Evolutionary conservation across 75 land plant genomes (phyloP).

Genomic region (Sequoia sempervirens): DNA sequence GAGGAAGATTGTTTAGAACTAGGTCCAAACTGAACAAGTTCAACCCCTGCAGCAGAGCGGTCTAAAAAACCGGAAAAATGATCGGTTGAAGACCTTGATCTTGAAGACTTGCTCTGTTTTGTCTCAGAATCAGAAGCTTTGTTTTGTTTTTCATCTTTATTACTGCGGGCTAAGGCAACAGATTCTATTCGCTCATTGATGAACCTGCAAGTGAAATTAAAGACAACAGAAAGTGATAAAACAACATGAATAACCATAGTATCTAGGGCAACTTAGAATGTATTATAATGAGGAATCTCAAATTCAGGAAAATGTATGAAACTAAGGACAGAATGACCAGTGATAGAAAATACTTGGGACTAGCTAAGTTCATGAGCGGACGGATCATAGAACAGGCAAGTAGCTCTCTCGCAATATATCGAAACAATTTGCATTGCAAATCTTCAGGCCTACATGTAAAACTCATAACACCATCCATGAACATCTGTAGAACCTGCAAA

Average conservation of each 20-base stretch:
- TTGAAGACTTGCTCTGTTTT: conserved; percentile 17
- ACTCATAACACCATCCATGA: conserved; percentile 76
- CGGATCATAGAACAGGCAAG: conserved; percentile 94
- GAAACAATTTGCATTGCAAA: conserved; percentile 66
- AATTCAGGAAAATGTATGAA: background rate
- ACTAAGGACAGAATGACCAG: background rate
- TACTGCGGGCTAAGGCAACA: conserved; percentile 23
- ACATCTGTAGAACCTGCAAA: conserved; percentile 79
- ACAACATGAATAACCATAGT: background rate
- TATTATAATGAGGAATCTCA: background rate
- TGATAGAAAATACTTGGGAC: conserved; percentile 55
- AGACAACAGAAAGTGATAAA: background rate
- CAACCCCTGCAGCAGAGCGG: conserved; percentile 53
- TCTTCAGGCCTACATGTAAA: conserved; percentile 73
- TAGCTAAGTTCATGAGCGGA: conserved; percentile 82
- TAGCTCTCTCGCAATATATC: conserved; percentile 70
- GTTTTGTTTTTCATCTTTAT: conserved; percentile 28
- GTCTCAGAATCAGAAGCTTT: conserved; percentile 14
- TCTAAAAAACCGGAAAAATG: conserved; percentile 36
- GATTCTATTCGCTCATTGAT: conserved; percentile 78
- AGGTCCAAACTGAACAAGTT: conserved; percentile 54
- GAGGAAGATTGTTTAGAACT: conserved; percentile 13
- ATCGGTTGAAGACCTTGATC: conserved; percentile 30
- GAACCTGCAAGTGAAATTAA: conserved; percentile 44
- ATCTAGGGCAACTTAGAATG: background rate